Conservation (phyloP, 345 rosid species). For the Citrus mangshanensis region DNA sequence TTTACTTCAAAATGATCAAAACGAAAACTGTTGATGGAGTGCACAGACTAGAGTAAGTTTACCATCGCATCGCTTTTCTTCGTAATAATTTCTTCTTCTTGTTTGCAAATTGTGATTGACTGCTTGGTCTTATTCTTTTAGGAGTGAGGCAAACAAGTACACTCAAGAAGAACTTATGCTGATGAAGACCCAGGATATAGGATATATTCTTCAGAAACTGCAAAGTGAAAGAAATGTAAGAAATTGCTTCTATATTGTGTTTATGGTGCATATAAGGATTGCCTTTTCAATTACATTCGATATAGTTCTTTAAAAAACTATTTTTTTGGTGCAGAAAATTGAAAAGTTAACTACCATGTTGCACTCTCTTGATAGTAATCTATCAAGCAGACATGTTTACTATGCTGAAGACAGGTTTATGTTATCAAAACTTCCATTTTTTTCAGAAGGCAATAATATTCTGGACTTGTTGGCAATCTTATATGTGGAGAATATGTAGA, state of each 20-base stretch:
- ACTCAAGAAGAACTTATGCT: constrained; percentile 71
- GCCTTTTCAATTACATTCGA: not conserved
- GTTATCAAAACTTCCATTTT: not conserved
- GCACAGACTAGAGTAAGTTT: constrained; percentile 63
- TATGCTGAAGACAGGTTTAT: constrained; percentile 78
- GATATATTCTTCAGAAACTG: constrained; percentile 73
- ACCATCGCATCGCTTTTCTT: not conserved
- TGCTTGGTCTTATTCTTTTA: constrained; percentile 14
- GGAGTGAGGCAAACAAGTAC: constrained; percentile 73
- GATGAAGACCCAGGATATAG: constrained; percentile 92
- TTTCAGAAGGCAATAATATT: not conserved
- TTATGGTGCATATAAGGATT: not conserved
- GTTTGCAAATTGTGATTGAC: not conserved
- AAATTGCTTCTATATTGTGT: not conserved
- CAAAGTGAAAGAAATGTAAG: constrained; percentile 80
- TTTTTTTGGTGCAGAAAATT: constrained; percentile 60
- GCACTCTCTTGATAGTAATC: constrained; percentile 57
- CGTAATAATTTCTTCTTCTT: not conserved
- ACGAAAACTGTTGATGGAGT: constrained; percentile 51
- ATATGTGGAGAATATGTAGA: not conserved
- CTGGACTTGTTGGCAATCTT: not conserved
- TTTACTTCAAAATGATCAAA: constrained; percentile 75
- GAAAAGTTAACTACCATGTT: constrained; percentile 65
- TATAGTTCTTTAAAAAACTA: not conserved
- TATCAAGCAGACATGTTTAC: constrained; percentile 56